A percentile compares a stretch with the other conserved stretches of the same genome.
Conservation (phyloP, 371 early-diverging fungal species). For the Funneliformis caledonium region DNA sequence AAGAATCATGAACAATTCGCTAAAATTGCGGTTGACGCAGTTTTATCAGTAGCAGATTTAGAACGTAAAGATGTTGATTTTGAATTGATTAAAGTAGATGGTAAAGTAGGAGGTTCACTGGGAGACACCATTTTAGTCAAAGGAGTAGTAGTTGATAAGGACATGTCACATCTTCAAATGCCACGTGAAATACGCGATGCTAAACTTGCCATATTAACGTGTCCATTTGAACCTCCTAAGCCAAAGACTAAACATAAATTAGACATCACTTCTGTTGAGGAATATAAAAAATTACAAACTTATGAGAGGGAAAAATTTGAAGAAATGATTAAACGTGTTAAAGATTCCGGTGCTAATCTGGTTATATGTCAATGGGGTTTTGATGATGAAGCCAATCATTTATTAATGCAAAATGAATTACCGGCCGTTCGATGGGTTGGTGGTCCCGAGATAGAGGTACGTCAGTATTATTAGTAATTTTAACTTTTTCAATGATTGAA, state of each 20-base stretch:
- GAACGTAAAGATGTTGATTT: constrained; percentile 99
- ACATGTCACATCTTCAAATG: constrained; percentile 99
- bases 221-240: constrained; percentile 99
- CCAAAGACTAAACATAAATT: constrained; percentile 99
- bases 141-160: constrained; percentile 99
- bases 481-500: not conserved
- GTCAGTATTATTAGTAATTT: not conserved
- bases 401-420: constrained; percentile 96
- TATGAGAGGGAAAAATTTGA: constrained; percentile 98
- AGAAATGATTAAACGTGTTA: constrained; percentile 97
- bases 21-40: constrained; percentile 97
- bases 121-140: constrained; percentile 93
- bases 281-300: constrained; percentile 93
- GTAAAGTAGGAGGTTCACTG: constrained; percentile 96
- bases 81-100: constrained; percentile 99
- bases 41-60: constrained; percentile 96
- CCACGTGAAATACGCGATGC: constrained; percentile 95
- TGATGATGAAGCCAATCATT: constrained; percentile 99
- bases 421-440: constrained; percentile 99
- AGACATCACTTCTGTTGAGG: constrained; percentile 97
- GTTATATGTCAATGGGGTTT: constrained; percentile 99
- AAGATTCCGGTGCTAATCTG: constrained; percentile 96
- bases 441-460: constrained; percentile 97
- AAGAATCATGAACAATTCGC: constrained; percentile 98
- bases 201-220: constrained; percentile 98